Base-by-base conservation (phyloP, 148 eudicot genomes). In the Polygonum aviculare region DNA sequence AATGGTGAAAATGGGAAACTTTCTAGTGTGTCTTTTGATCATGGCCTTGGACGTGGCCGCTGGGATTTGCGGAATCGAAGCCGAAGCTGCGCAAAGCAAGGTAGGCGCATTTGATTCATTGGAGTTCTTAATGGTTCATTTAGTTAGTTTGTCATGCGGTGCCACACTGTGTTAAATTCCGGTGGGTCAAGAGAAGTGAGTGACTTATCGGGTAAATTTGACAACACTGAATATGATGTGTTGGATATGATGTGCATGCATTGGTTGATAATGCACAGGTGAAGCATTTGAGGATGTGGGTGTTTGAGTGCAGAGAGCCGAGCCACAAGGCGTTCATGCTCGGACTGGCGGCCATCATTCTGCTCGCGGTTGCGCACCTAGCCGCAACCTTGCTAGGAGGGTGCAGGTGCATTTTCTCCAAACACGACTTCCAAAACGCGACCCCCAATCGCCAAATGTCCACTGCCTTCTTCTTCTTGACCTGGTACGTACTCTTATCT, bases 71-170 rank as follows among this genome's bases (percentile, higher is more conserved):
- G 98, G 92, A 18, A 87, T 91, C 82, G 85, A 87, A 82, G 98
- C 94, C 0, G 94, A 93, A 83, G 87, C 85, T 0, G 92, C 98
- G 82, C 90, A 90, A 81, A 90, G 86, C 78, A 89, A 89, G 96
- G 98, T 90, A 73, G 1, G n/a, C n/a, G n/a, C n/a, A 26, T 26
- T 26, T 26, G 31, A 26, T 26, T 26, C 31, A 26, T 26, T 26
- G 31, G 31, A 26, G 31, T 26, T 26, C 31, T 26, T 26, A 26
- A 26, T 26, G 31, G 31, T 26, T 26, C 31, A 26, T 26, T 26
- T 26, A 26, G 31, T 26, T 26, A 26, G 31, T 26, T 26, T 26
- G 31, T 26, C 31, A 26, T 26, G n/a, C n/a, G n/a, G n/a, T n/a
- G 31, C 1, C 31, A 26, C 31, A 26, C 1, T 26, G 31, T 26